A percentile compares a stretch with the other conserved stretches of the same genome.
phyloP scores from a whole-genome alignment of 352 stramenopile genomes.

The Globisporangium apiculatum region DNA sequence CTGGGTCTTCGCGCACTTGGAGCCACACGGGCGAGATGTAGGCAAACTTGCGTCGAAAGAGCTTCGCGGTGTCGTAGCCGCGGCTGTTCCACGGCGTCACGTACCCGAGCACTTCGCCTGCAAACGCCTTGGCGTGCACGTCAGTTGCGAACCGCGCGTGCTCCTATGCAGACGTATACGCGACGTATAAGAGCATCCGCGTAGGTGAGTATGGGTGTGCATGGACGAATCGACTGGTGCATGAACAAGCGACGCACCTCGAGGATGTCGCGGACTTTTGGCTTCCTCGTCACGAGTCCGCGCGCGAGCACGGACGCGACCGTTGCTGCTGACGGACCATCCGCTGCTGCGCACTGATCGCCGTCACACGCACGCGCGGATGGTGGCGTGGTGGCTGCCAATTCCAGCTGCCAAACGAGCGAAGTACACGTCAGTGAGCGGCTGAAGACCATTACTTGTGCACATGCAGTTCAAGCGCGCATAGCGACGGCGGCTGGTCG shows the following conservation, averaged over 20 bases:
- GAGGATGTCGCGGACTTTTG: constrained; percentile 37
- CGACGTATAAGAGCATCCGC: neutral
- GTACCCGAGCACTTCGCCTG: constrained; percentile 59
- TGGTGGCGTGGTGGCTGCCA: neutral
- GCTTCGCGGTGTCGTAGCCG: constrained; percentile 66
- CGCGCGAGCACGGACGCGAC: constrained; percentile 33
- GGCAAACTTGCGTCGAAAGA: constrained; percentile 67
- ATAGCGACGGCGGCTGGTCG: too few species aligned
- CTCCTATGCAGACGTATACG: constrained; percentile 10
- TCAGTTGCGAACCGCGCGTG: constrained; percentile 25
- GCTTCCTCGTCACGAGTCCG: constrained; percentile 45
- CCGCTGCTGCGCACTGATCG: constrained; percentile 21
- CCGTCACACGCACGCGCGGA: constrained; percentile 17
- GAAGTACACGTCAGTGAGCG: neutral
- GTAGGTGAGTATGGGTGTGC: neutral
- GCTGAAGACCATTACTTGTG: neutral
- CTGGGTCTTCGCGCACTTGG: constrained; percentile 53
- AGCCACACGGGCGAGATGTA: constrained; percentile 80
- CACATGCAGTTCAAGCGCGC: neutral
- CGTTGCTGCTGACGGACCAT: neutral
- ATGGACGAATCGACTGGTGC: too few species aligned
- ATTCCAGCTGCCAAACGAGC: neutral
- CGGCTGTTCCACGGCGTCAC: constrained; percentile 78
- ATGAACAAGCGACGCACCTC: constrained; percentile 5
- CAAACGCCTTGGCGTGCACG: constrained; percentile 20